Evolutionary conservation across 106 monocot genomes (phyloP).

Genomic region (Alisma plantagoaquatica): DNA sequence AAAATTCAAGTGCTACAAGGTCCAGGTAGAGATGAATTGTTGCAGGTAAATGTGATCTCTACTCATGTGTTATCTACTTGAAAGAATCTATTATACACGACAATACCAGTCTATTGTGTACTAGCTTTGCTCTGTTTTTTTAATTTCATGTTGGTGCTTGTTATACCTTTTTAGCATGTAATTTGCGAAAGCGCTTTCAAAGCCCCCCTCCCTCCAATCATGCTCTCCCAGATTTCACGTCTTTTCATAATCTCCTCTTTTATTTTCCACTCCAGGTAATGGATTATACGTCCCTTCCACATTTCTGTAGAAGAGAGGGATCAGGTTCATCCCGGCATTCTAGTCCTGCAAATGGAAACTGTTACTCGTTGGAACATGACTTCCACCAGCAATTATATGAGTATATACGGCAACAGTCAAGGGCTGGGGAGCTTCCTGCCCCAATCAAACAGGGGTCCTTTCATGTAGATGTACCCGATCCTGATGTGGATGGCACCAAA

Average conservation of each 20-base stretch:
- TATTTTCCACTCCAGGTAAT: slow-evolving; percentile 79
- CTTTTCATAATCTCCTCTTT: no score
- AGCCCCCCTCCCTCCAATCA: no score
- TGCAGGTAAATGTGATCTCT: slow-evolving; percentile 64
- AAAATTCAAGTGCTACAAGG: slow-evolving; percentile 69
- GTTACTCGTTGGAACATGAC: slow-evolving; percentile 69
- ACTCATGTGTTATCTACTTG: neutral
- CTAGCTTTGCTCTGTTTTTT: no score
- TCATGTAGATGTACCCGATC: slow-evolving; percentile 68
- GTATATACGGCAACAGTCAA: slow-evolving; percentile 43
- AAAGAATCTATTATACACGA: no score
- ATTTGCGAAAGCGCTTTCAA: no score
- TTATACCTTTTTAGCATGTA: no score
- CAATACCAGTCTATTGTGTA: no score
- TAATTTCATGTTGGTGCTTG: no score
- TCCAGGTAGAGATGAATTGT: slow-evolving; percentile 55
- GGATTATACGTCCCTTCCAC: slow-evolving; percentile 71
- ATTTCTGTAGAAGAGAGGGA: slow-evolving; percentile 80
- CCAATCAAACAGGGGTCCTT: slow-evolving; percentile 63
- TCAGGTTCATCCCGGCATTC: slow-evolving; percentile 50
- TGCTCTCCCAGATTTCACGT: no score
- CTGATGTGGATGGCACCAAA: slow-evolving; percentile 31
- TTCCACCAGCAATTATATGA: slow-evolving; percentile 81
- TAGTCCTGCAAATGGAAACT: slow-evolving; percentile 5
- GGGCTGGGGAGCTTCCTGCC: neutral